phyloP scores from a whole-genome alignment of 768 basidiomycete genomes.

The Boletus barrowsii region DNA sequence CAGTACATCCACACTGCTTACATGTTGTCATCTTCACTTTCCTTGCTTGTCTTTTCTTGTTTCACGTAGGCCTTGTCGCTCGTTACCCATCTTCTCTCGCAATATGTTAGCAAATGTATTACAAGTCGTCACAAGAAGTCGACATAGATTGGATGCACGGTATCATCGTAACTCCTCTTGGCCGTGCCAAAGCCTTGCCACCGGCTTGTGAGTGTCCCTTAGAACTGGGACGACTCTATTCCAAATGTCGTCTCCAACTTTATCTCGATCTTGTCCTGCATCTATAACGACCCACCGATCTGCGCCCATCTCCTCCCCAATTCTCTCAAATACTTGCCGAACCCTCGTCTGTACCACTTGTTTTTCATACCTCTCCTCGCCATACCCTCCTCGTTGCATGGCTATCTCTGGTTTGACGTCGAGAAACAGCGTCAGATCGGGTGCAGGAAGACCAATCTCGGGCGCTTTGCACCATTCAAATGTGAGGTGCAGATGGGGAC shows the following conservation, averaged over 20 bases:
- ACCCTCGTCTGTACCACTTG: constrained; percentile 71
- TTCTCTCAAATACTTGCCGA: constrained; percentile 52
- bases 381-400: constrained; percentile 71
- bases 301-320: constrained; percentile 49
- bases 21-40: constrained; percentile 4
- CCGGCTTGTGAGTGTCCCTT: constrained; percentile 35
- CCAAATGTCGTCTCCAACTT: constrained; percentile 59
- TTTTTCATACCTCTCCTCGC: constrained; percentile 84
- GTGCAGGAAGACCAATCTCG: constrained; percentile 83
- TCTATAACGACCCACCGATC: constrained; percentile 57
- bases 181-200: constrained; percentile 51
- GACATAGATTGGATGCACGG: constrained; percentile 2
- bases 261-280: constrained; percentile 49
- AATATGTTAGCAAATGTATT: constrained; percentile 28
- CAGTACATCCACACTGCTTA: constrained; percentile 8
- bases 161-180: neutral
- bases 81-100: constrained; percentile 18
- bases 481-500: constrained; percentile 41
- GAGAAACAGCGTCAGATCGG: constrained; percentile 87
- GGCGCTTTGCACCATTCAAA: constrained; percentile 85
- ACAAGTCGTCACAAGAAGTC: constrained; percentile 12
- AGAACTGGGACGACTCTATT: constrained; percentile 41
- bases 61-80: constrained; percentile 5
- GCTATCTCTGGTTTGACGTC: constrained; percentile 74
- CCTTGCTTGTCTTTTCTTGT: constrained; percentile 12